These are phyloP conservation scores for Giardia muris DNA, from an alignment of 208 protist species.

Conservation along the genomic window DNA sequence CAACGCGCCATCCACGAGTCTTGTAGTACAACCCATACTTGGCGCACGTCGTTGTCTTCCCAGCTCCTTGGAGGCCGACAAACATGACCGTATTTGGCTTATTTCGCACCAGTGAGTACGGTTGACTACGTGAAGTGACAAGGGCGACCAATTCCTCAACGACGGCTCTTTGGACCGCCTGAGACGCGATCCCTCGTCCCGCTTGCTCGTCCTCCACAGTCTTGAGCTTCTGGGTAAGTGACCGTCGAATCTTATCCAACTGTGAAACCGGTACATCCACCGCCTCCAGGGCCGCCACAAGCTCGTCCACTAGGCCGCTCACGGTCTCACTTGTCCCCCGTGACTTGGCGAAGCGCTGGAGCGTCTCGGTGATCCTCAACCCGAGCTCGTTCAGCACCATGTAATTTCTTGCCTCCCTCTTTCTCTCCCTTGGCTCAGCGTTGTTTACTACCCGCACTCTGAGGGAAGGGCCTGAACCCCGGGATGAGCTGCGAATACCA, in stretches of 20 bases:
- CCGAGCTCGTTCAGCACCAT: neutral
- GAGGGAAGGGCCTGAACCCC: too few species aligned
- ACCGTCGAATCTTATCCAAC: neutral
- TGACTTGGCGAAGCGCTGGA: neutral
- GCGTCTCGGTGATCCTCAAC: neutral
- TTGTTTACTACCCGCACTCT: too few species aligned
- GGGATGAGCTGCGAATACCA: too few species aligned
- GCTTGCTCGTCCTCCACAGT: neutral
- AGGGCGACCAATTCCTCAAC: conserved; percentile 21
- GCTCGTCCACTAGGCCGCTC: neutral
- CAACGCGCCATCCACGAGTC: conserved; percentile 30
- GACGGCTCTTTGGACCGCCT: conserved; percentile 9
- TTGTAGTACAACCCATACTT: conserved; percentile 44
- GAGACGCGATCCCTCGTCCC: neutral
- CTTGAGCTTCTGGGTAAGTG: neutral
- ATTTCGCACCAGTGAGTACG: conserved; percentile 28
- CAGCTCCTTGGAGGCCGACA: conserved; percentile 44
- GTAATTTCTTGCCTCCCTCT: too few species aligned
- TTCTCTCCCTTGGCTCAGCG: too few species aligned
- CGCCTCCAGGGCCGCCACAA: neutral
- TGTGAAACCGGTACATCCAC: neutral
- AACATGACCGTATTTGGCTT: conserved; percentile 41
- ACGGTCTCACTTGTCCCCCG: neutral
- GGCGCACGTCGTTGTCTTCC: conserved; percentile 45
- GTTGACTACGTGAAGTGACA: neutral